These are phyloP conservation scores for Cryphonectria radicalis DNA, from an alignment of 2,329 filamentous ascomycete species.

Conservation along the genomic window DNA sequence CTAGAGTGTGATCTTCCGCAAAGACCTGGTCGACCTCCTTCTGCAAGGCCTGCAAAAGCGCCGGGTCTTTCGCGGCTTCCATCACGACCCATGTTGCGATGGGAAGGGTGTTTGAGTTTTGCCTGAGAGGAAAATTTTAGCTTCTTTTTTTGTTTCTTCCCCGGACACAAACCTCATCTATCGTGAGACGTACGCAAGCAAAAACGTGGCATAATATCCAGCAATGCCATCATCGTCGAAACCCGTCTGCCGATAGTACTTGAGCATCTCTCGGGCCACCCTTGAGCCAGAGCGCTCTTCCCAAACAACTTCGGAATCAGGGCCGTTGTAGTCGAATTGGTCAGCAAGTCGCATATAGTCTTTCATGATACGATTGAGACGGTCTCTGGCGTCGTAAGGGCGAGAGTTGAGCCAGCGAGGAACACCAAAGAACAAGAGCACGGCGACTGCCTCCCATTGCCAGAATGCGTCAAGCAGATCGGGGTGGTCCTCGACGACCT, in stretches of 20 bases:
- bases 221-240: conserved; percentile 11
- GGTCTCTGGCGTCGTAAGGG: conserved; percentile 23
- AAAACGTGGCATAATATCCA: conserved; percentile 3
- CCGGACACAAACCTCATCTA: background rate
- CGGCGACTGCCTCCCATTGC: conserved; percentile 30
- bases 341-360: conserved; percentile 8
- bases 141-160: background rate
- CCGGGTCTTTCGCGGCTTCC: conserved; percentile 26
- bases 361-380: conserved; percentile 10
- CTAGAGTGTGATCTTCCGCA: conserved; percentile 20
- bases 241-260: conserved; percentile 21
- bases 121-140: conserved; percentile 10
- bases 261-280: conserved; percentile 22
- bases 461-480: conserved; percentile 30
- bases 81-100: conserved; percentile 31
- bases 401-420: conserved; percentile 28
- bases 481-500: conserved; percentile 27
- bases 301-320: conserved; percentile 28
- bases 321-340: conserved; percentile 27
- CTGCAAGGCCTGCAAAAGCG: conserved; percentile 22
- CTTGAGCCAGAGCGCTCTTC: conserved; percentile 31
- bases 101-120: conserved; percentile 31
- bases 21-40: conserved; percentile 18
- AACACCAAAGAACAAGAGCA: conserved; percentile 21
- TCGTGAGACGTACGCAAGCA: conserved; percentile 23